Conservation (phyloP, 176 grass and related monocot genomes). For the Raddia distichophylla region DNA sequence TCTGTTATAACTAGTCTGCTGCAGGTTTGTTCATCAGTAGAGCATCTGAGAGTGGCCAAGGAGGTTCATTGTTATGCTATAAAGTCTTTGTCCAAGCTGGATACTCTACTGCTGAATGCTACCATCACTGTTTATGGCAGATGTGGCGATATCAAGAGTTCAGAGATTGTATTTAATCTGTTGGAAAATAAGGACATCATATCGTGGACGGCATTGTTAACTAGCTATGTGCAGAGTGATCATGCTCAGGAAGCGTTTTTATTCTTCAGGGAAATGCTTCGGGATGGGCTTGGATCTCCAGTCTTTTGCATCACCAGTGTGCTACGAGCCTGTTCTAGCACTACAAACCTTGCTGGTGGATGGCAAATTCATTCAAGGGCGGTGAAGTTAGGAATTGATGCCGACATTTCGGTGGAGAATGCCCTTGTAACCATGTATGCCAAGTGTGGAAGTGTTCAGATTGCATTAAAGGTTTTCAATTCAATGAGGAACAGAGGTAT, state of each 20-base stretch:
- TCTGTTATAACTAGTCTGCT: conserved; percentile 56
- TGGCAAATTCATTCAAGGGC: conserved; percentile 58
- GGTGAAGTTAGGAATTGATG: conserved; percentile 58
- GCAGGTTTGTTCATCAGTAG: conserved; percentile 55
- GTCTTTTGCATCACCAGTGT: conserved; percentile 59
- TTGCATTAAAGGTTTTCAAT: conserved; percentile 54
- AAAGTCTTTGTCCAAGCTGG: conserved; percentile 47
- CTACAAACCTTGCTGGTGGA: conserved; percentile 41
- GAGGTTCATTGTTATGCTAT: conserved; percentile 67
- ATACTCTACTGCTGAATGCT: conserved; percentile 63
- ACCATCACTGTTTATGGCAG: conserved; percentile 67
- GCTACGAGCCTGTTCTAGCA: conserved; percentile 60
- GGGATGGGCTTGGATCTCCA: conserved; percentile 46
- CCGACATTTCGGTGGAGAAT: conserved; percentile 58
- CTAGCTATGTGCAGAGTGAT: conserved; percentile 61
- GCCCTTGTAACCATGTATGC: conserved; percentile 73
- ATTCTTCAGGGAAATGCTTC: conserved; percentile 65
- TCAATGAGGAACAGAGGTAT: conserved; percentile 55
- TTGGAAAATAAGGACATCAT: conserved; percentile 56
- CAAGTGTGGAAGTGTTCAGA: conserved; percentile 53
- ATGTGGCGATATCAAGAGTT: conserved; percentile 49
- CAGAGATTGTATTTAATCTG: conserved; percentile 54
- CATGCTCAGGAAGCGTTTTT: conserved; percentile 48
- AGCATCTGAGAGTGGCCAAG: conserved; percentile 44
- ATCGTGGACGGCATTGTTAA: conserved; percentile 77